phyloP scores from a whole-genome alignment of 2,329 filamentous ascomycete species.

The Calonectria montana region DNA sequence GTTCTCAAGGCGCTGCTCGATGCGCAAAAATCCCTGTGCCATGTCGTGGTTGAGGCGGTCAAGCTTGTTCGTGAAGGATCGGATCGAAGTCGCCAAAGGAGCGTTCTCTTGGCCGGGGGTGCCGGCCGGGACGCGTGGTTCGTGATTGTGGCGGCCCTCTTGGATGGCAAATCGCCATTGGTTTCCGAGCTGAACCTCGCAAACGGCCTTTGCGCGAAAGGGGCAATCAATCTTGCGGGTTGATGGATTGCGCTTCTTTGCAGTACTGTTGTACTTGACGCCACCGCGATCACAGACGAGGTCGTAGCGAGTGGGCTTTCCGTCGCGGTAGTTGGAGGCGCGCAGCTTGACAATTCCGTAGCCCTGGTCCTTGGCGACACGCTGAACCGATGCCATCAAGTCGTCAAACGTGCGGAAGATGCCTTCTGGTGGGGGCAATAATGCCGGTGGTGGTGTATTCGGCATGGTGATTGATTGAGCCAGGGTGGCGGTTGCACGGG shows the following conservation, averaged over 20 bases:
- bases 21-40: slow-evolving; percentile 61
- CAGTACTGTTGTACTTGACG: slow-evolving; percentile 73
- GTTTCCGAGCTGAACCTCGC: slow-evolving; percentile 70
- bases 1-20: slow-evolving; percentile 62
- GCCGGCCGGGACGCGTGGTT: slow-evolving; percentile 66
- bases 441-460: slow-evolving; percentile 58
- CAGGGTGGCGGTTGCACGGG: slow-evolving; percentile 46
- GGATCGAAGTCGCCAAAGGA: slow-evolving; percentile 67
- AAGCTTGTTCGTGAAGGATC: slow-evolving; percentile 69
- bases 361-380: slow-evolving; percentile 70
- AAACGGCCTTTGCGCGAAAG: slow-evolving; percentile 72
- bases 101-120: slow-evolving; percentile 68
- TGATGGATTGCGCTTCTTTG: slow-evolving; percentile 72
- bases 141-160: slow-evolving; percentile 70
- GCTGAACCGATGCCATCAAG: slow-evolving; percentile 67
- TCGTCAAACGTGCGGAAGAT: slow-evolving; percentile 71
- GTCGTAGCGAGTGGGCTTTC: slow-evolving; percentile 71
- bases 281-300: slow-evolving; percentile 72
- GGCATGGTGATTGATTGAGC: slow-evolving; percentile 55
- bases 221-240: slow-evolving; percentile 74
- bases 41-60: slow-evolving; percentile 70
- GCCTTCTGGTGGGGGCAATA: slow-evolving; percentile 68
- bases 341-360: slow-evolving; percentile 73
- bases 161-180: slow-evolving; percentile 74
- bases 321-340: slow-evolving; percentile 72